These are phyloP conservation scores for Begonia masoniana DNA, from an alignment of 306 rosid species.

Conservation along the genomic window DNA sequence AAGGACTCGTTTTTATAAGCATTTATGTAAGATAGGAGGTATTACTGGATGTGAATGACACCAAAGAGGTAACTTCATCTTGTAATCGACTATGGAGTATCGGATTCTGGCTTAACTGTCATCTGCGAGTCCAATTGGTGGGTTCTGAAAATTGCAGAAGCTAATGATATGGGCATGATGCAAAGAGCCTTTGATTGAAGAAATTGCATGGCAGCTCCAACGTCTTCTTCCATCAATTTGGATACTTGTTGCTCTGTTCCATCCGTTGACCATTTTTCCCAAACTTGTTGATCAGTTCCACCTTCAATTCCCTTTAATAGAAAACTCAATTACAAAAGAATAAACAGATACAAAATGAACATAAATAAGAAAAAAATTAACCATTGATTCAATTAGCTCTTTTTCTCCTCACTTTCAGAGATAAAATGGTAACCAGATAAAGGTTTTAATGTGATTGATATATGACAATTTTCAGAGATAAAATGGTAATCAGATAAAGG, in stretches of 20 bases:
- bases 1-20: not conserved
- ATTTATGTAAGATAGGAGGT: not conserved
- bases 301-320: constrained; percentile 47
- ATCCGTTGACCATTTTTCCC: constrained; percentile 94
- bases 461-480: no score
- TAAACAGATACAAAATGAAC: not conserved
- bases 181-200: constrained; percentile 97
- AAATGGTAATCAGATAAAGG: no score
- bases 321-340: not conserved
- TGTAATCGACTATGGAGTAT: constrained; percentile 39
- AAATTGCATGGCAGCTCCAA: constrained; percentile 97
- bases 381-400: not conserved
- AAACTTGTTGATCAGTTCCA: constrained; percentile 47
- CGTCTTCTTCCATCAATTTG: constrained; percentile 94
- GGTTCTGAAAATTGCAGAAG: constrained; percentile 74
- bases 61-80: constrained; percentile 9
- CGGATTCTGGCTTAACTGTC: constrained; percentile 63
- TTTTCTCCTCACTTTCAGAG: no score
- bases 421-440: no score
- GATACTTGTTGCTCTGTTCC: constrained; percentile 95
- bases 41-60: constrained; percentile 5
- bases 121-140: constrained; percentile 48
- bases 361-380: not conserved
- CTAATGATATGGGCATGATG: constrained; percentile 96
- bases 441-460: no score